Base-by-base conservation (phyloP, 2,329 filamentous ascomycete genomes). In the Pseudogymnoascus sp. region DNA sequence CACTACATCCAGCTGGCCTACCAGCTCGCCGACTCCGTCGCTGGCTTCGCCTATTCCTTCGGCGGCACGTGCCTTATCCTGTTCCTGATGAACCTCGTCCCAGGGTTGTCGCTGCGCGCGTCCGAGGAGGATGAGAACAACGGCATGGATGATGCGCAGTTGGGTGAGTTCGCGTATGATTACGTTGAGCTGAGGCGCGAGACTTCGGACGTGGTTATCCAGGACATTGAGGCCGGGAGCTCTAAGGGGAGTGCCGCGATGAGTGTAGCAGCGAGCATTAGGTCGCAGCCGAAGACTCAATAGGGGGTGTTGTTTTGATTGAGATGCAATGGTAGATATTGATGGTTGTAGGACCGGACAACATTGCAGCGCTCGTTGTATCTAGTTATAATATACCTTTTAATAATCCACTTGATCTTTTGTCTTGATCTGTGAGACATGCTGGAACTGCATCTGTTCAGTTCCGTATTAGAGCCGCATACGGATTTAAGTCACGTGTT, bases 151-250 rank as follows among this genome's bases (percentile, higher is more conserved):
- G 92, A 96, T 70, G 87, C 89, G 23, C 91, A 96, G 76, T 90
- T 96, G 71, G 92, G 92, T 73, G 92, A 96, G 78, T 96, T 94
- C 73, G 92, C 91, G n/a, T 96, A 96, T 74, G 92, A 96, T 75
- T 96, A 95, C 69, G 55, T 59, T 59, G 55, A 59, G 55, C 31
- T 59, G 31, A 59, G 55, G 5, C 31, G 55, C 0, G 55, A 59
- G 31, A 59, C 55, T 1, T 35, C 31, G n/a, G 55, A 59, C 23
- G 55, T 35, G 11, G 35, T 59, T 11, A 38, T 37, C 31, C 31
- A 38, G 16, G 35, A 59, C 21, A 14, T 59, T 2, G 55, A 59
- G 55, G 35, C 55, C 1, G 29, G 16, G 5, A 59, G 55, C 35
- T 59, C 55, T 6, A 59, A 35, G 55, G 55, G 55, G 7, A 49